Conservation (phyloP, 768 basidiomycete species). For the Xanthoconium purpureum region DNA sequence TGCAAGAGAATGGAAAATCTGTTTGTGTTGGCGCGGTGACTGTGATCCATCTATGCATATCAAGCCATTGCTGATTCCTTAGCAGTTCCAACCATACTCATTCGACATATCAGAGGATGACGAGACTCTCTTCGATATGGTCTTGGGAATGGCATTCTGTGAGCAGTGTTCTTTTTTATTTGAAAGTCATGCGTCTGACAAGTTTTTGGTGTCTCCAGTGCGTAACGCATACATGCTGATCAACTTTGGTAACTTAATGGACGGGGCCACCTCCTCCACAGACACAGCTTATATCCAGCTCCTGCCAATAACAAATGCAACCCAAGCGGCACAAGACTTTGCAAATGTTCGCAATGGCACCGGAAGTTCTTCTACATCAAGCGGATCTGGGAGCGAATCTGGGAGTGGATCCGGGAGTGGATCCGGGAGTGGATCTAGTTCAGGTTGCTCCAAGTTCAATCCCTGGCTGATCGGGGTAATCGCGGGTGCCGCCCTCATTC, state of each 20-base stretch:
- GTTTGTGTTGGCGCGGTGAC: constrained; percentile 47
- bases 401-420: no score
- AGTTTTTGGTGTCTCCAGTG: constrained; percentile 36
- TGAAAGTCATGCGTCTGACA: not conserved
- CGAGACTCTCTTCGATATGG: constrained; percentile 47
- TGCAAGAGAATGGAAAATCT: constrained; percentile 17
- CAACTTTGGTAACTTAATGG: constrained; percentile 62
- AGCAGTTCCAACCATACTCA: constrained; percentile 67
- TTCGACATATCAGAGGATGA: constrained; percentile 36
- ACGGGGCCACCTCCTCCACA: constrained; percentile 36
- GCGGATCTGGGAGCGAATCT: no score
- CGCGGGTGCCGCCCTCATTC: constrained; percentile 1
- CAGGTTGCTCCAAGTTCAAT: constrained; percentile 23
- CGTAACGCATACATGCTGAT: constrained; percentile 63
- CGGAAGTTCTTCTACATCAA: not conserved
- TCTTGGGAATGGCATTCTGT: constrained; percentile 75
- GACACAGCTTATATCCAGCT: constrained; percentile 61
- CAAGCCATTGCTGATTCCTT: not conserved
- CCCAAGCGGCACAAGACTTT: constrained; percentile 31
- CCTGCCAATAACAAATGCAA: constrained; percentile 51
- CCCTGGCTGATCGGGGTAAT: constrained; percentile 18
- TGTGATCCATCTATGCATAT: not conserved
- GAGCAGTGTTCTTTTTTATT: constrained; percentile 25
- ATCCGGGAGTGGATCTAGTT: constrained; percentile 40
- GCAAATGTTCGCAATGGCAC: constrained; percentile 6